phyloP scores from a whole-genome alignment of 441 rosid genomes.

The Eutrema salsugineum region DNA sequence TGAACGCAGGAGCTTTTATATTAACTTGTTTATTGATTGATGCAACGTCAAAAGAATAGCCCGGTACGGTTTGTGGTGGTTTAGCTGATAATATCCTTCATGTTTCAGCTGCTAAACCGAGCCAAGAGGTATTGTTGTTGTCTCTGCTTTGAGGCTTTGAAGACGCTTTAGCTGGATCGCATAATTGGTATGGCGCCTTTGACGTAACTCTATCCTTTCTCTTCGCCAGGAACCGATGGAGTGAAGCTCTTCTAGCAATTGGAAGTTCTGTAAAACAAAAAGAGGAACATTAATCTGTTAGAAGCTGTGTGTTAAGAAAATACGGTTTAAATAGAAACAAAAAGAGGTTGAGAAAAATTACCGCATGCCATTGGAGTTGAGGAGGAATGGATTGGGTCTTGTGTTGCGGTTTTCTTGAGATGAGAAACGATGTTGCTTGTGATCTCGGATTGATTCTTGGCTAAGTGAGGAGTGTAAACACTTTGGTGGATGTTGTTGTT shows the following conservation, averaged over 20 bases:
- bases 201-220: conserved; percentile 71
- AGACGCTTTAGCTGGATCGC: conserved; percentile 24
- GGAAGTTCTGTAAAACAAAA: conserved; percentile 53
- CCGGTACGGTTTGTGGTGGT: conserved; percentile 5
- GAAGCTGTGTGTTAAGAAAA: background rate
- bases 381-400: conserved; percentile 32
- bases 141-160: conserved; percentile 34
- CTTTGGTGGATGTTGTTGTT: conserved; percentile 19
- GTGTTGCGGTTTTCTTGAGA: conserved; percentile 29
- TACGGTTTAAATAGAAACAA: background rate
- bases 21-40: background rate
- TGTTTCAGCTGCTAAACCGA: conserved; percentile 55
- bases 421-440: conserved; percentile 22
- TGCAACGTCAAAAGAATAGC: background rate
- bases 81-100: conserved; percentile 8
- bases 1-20: background rate
- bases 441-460: conserved; percentile 33
- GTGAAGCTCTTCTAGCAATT: conserved; percentile 78
- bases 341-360: conserved; percentile 19
- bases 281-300: background rate
- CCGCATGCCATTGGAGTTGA: conserved; percentile 42
- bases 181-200: conserved; percentile 53
- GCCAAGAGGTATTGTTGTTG: conserved; percentile 46
- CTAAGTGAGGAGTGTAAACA: conserved; percentile 17
- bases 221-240: conserved; percentile 79